Evolutionary conservation across 2,329 filamentous ascomycete species (phyloP), one percentile per base, ranked within the genome.

Genomic region (Pseudocercospora vitis): DNA sequence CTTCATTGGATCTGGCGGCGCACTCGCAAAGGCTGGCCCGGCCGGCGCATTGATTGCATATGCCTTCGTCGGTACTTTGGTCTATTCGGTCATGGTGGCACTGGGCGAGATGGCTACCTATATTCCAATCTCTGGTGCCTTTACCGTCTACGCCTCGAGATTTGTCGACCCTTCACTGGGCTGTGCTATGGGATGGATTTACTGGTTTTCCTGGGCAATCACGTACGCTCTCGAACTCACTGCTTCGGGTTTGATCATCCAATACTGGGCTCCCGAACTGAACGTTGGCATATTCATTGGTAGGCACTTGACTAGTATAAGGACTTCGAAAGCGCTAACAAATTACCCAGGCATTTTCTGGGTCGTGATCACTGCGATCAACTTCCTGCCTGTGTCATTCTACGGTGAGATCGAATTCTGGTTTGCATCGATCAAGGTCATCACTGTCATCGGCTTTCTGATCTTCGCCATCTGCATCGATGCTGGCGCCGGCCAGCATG

Each of bases 81-180:
- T 80, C 40, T 72, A 71, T 56, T 67, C 67, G 28, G 68, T 76
- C 63, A 78, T 85, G 50, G 78, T 77, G 44, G 72, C 68, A 0
- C 69, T 75, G 21, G 77, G 76, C 16, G 80, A 83, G 68, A 81
- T 86, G 73, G 81, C 82, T 18, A 78, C 83, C 26, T 85, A 82
- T 73, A 76, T 86, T 48, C 81, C 83, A 3, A 69, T 84, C 57
- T 74, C 81, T 23, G 78, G 79, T 63, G 74, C 78, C 53, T 78
- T 81, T 75, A 72, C 76, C 54, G 65, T 78, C 64, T 78, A 79
- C 68, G 70, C 70, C 53, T 68, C 71, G 23, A 73, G 75, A 31
- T 77, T 76, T 57, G 71, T 78, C 14, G 74, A 74, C 18, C 68
- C 69, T 16, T 70, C 67, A 29, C 59, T 78, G n/a, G 76, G 76